Conservation (phyloP, 169 alveolate genomes). For the Plasmodium fragile region DNA sequence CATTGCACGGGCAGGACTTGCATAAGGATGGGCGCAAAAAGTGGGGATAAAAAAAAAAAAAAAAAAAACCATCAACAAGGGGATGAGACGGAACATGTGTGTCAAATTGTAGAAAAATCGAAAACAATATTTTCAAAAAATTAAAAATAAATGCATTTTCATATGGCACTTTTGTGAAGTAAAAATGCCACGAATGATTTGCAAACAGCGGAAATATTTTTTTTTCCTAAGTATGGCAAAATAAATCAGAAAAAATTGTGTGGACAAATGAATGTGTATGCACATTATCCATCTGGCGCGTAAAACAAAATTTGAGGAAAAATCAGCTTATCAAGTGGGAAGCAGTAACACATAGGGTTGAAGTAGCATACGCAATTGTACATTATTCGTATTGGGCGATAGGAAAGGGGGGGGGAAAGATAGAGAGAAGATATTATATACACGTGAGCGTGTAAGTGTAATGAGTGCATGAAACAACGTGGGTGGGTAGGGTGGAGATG, state of each 20-base stretch:
- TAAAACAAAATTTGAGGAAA: background rate
- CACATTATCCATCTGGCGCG: background rate
- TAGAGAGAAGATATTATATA: background rate
- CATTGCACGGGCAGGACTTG: background rate
- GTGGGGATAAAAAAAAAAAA: background rate
- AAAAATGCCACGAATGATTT: background rate
- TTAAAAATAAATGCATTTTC: background rate
- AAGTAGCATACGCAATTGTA: background rate
- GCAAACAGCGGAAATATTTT: background rate
- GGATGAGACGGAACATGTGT: background rate
- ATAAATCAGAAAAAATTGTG: background rate
- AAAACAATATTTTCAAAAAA: background rate
- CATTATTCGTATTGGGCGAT: background rate
- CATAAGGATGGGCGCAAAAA: background rate
- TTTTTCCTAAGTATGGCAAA: background rate
- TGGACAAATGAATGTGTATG: background rate
- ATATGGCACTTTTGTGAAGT: background rate
- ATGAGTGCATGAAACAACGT: background rate
- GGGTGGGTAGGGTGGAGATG: background rate
- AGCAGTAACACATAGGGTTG: background rate
- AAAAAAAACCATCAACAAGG: background rate
- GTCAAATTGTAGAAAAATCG: background rate
- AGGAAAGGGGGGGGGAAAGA: background rate
- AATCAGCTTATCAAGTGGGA: background rate
- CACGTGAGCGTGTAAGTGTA: background rate